A percentile compares a stretch with the other conserved stretches of the same genome.
These are phyloP conservation scores for Ramularia collo-cygni DNA, from an alignment of 2,329 filamentous ascomycete species.

Conservation along the genomic window DNA sequence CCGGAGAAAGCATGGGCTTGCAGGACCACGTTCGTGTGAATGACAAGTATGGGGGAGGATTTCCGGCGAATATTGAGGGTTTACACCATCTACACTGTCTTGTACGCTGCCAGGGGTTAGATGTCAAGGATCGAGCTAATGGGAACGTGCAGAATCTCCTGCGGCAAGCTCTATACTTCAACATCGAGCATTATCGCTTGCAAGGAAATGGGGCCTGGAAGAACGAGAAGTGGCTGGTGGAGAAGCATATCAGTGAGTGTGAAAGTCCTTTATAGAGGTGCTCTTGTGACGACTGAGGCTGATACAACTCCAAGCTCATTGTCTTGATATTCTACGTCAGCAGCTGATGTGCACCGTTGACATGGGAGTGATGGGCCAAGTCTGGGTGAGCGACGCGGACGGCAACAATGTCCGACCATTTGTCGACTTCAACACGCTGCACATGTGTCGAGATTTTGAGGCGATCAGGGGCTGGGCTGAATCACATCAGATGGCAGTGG, in stretches of 20 bases:
- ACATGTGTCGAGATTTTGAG: slow-evolving; percentile 53
- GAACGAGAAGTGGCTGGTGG: slow-evolving; percentile 51
- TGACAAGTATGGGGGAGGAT: slow-evolving; percentile 52
- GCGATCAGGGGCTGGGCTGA: slow-evolving; percentile 49
- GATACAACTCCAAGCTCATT: slow-evolving; percentile 43
- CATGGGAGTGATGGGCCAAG: slow-evolving; percentile 53
- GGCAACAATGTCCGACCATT: slow-evolving; percentile 33
- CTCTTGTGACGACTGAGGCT: background rate
- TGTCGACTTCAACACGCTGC: slow-evolving; percentile 56
- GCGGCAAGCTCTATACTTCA: slow-evolving; percentile 53
- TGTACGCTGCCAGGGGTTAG: background rate
- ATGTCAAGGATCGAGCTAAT: background rate
- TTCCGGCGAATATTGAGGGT: slow-evolving; percentile 51
- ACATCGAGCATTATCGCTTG: slow-evolving; percentile 51
- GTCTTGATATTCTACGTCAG: slow-evolving; percentile 55
- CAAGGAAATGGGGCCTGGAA: slow-evolving; percentile 47
- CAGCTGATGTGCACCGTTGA: slow-evolving; percentile 59
- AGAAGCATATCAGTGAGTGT: slow-evolving; percentile 50
- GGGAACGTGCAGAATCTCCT: slow-evolving; percentile 48
- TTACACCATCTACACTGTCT: slow-evolving; percentile 52
- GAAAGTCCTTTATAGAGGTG: no score
- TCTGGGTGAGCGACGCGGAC: slow-evolving; percentile 48
- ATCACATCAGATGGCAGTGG: slow-evolving; percentile 43
- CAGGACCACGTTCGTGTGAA: slow-evolving; percentile 50
- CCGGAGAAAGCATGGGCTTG: slow-evolving; percentile 47